These are phyloP conservation scores for Colletotrichum sp. DNA, from an alignment of 2,329 filamentous ascomycete species.

Conservation along the genomic window DNA sequence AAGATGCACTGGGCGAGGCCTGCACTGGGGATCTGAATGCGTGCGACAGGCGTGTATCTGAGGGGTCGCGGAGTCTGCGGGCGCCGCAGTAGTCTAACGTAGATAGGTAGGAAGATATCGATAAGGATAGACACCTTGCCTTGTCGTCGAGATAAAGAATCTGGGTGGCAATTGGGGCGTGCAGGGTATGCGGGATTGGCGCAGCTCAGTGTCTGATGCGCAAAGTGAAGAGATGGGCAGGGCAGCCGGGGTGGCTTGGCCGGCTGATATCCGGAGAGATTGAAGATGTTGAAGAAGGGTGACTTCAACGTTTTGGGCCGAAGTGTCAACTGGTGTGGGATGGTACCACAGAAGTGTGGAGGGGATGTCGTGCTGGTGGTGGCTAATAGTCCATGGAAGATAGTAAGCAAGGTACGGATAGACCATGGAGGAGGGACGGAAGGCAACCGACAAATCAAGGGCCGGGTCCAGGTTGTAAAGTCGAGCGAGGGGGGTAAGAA, in stretches of 20 bases:
- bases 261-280: neutral
- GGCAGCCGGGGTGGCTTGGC: neutral
- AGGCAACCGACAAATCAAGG: neutral
- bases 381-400: neutral
- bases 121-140: neutral
- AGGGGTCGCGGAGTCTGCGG: neutral
- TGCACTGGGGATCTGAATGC: neutral
- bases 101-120: neutral
- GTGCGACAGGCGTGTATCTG: neutral
- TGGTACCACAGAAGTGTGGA: neutral
- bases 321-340: neutral
- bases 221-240: neutral
- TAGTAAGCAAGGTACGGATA: neutral
- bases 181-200: conserved; percentile 1
- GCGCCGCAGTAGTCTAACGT: neutral
- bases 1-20: neutral
- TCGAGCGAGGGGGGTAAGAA: neutral
- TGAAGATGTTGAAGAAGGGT: neutral
- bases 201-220: conserved; percentile 5
- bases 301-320: neutral
- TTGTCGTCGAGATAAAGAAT: conserved; percentile 17
- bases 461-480: neutral
- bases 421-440: neutral
- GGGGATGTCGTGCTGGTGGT: neutral
- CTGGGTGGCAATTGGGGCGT: neutral